Evolutionary conservation across 148 eudicot genomes (phyloP).

Genomic region (Rhododendron simsii): DNA sequence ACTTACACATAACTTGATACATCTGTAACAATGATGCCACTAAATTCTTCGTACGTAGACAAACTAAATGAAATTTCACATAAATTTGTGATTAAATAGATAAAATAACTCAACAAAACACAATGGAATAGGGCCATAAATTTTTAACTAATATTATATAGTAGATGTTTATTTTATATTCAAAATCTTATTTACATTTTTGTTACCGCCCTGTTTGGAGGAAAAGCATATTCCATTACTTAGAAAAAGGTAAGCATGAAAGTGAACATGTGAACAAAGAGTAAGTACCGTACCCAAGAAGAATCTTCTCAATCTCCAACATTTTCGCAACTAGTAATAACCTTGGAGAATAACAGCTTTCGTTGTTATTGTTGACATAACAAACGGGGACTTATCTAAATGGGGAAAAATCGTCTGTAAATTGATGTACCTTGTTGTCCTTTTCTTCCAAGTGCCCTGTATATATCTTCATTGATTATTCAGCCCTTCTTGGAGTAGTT

Average conservation of each 20-base stretch:
- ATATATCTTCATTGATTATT: not conserved
- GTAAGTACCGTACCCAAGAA: not conserved
- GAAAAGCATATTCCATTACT: not conserved
- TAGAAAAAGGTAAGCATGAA: not conserved
- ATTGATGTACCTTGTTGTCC: not conserved
- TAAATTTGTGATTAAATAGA: no score
- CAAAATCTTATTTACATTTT: no score
- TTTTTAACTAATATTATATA: no score
- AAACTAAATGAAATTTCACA: no score
- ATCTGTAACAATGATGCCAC: no score
- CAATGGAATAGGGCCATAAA: no score
- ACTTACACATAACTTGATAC: no score
- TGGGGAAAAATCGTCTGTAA: not conserved
- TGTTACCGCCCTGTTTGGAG: not conserved
- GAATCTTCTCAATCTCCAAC: slow-evolving; percentile 8
- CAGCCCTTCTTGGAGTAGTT: not conserved
- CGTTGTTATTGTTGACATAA: not conserved
- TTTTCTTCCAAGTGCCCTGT: not conserved
- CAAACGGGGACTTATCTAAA: not conserved
- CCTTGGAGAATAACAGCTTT: not conserved
- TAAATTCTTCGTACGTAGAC: no score
- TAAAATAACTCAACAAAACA: no score
- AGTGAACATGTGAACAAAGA: slow-evolving; percentile 2
- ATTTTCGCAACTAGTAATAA: not conserved
- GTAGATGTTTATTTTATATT: no score